phyloP scores from a whole-genome alignment of 2,329 filamentous ascomycete genomes.

The Trichoderma lentiforme region DNA sequence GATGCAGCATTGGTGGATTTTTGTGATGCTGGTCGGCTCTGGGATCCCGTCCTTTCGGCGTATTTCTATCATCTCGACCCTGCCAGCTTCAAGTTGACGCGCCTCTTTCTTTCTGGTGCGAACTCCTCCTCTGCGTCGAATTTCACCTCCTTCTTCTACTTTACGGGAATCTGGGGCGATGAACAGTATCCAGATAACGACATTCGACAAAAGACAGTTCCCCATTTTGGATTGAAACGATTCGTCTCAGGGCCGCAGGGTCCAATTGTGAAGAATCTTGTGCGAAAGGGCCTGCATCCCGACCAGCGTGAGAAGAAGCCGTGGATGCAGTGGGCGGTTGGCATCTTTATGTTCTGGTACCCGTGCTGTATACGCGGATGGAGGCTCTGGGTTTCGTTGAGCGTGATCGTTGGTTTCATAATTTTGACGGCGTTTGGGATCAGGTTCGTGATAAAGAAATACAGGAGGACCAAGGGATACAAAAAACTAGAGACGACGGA shows the following conservation, averaged over 20 bases:
- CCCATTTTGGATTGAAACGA: not conserved
- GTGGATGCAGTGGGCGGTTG: constrained; percentile 1
- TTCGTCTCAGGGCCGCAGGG: not conserved
- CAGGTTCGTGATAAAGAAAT: not conserved
- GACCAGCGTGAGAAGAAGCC: not conserved
- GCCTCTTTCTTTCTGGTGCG: not conserved
- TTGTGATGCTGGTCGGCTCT: not conserved
- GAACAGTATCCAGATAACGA: not conserved
- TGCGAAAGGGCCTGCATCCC: not conserved
- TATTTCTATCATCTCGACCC: constrained; percentile 8
- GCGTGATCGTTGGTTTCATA: not conserved
- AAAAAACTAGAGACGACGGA: not conserved
- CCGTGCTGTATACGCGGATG: not conserved
- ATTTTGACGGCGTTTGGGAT: not conserved
- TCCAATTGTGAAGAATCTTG: not conserved
- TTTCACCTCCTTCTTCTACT: constrained; percentile 1
- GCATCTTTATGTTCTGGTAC: not conserved
- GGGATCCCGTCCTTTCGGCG: not conserved
- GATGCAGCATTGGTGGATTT: not conserved
- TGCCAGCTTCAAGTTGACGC: not conserved
- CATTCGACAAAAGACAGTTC: not conserved
- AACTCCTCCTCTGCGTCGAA: not conserved
- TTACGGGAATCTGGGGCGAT: constrained; percentile 1
- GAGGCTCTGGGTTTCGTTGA: not conserved
- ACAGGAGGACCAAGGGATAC: not conserved